A percentile compares a stretch with the other conserved stretches of the same genome.
phyloP scores from a whole-genome alignment of 1,139 yeast genomes.

The Saccharomyces uvarum region DNA sequence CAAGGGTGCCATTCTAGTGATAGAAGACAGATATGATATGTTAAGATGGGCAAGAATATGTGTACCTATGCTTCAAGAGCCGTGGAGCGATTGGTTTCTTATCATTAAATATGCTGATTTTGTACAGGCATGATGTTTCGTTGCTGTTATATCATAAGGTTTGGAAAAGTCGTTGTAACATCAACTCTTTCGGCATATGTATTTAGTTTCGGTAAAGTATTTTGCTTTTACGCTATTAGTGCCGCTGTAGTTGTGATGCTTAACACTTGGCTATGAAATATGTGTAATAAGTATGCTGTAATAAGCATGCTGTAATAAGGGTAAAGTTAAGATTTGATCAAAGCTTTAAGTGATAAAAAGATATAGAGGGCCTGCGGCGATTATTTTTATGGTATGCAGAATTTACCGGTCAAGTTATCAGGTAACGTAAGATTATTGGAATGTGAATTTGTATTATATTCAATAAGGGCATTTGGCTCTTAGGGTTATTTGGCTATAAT shows the following conservation, averaged over 20 bases:
- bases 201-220: neutral
- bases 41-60: neutral
- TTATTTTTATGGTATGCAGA: too few species aligned
- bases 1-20: neutral
- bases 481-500: neutral
- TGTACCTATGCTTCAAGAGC: neutral
- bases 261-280: neutral
- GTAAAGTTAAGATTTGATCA: neutral
- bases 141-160: neutral
- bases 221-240: neutral
- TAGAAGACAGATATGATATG: neutral
- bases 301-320: neutral
- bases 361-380: neutral
- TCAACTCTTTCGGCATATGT: neutral
- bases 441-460: neutral
- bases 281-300: neutral
- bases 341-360: neutral
- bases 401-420: too few species aligned
- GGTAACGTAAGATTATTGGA: too few species aligned
- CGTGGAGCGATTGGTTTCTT: neutral
- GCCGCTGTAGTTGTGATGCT: neutral
- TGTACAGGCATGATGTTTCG: neutral
- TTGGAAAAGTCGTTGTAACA: neutral
- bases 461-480: neutral
- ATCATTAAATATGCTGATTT: neutral